Conservation (phyloP, 116 monocot species). For the Trichopus zeylanicus region DNA sequence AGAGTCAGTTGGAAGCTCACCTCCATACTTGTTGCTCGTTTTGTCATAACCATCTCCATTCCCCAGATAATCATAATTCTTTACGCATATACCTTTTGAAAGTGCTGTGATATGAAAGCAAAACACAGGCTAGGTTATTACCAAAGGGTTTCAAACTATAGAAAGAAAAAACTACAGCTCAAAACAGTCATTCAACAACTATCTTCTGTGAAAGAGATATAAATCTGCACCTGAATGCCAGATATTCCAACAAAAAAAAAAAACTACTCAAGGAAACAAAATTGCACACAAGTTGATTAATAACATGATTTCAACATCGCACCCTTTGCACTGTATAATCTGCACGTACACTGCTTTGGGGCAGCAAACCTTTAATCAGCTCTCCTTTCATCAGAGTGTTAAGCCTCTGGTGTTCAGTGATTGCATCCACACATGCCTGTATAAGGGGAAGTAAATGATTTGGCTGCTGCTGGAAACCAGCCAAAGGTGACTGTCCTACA, state of each 20-base stretch:
- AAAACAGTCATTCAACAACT: too few species aligned
- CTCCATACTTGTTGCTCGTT: conserved; percentile 46
- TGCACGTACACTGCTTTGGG: conserved; percentile 58
- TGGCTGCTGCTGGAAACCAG: conserved; percentile 42
- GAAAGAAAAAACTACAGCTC: too few species aligned
- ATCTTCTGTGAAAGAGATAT: too few species aligned
- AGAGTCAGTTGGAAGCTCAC: conserved; percentile 84
- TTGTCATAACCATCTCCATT: conserved; percentile 46
- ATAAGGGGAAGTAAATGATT: conserved; percentile 48
- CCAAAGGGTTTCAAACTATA: too few species aligned
- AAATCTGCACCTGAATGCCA: too few species aligned
- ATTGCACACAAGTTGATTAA: too few species aligned
- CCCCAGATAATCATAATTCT: conserved; percentile 63
- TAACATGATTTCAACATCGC: conserved; percentile 36
- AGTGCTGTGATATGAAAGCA: conserved; percentile 42
- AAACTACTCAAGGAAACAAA: too few species aligned
- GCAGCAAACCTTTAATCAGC: conserved; percentile 79
- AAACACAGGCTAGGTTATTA: too few species aligned
- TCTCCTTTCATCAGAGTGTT: conserved; percentile 94
- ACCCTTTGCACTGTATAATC: conserved; percentile 81
- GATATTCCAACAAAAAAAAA: too few species aligned
- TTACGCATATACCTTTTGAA: conserved; percentile 91
- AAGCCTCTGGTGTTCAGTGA: conserved; percentile 88
- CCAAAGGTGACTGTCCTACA: conserved; percentile 28
- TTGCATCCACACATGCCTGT: conserved; percentile 75